Conservation (phyloP, 352 stramenopile species). For the Globisporangium spiculum region DNA sequence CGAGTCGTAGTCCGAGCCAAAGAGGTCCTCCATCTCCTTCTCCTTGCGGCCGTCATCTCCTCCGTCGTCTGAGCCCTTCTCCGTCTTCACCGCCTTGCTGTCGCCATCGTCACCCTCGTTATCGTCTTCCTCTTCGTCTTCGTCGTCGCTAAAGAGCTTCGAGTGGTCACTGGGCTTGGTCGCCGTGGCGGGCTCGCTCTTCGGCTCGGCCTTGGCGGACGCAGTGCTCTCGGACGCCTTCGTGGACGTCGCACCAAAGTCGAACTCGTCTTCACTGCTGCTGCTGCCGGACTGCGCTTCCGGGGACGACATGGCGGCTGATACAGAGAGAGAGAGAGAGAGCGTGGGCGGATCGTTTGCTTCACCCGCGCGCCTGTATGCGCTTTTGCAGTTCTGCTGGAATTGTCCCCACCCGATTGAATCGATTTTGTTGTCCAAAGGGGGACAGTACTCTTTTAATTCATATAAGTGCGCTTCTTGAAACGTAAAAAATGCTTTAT, state of each 20-base stretch:
- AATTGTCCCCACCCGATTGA: neutral
- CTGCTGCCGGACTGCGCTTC: slow-evolving; percentile 54
- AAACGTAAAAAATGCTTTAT: too few species aligned
- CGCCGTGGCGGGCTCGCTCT: slow-evolving; percentile 6
- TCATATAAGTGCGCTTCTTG: neutral
- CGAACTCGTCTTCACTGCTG: slow-evolving; percentile 80
- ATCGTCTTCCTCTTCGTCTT: slow-evolving; percentile 49
- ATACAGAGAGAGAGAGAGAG: slow-evolving; percentile 2
- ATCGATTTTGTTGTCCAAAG: neutral
- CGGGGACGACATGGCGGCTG: slow-evolving; percentile 67
- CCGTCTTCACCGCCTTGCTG: slow-evolving; percentile 21
- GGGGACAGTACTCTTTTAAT: neutral
- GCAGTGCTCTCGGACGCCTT: slow-evolving; percentile 18
- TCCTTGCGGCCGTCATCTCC: slow-evolving; percentile 44
- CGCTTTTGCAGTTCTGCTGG: neutral
- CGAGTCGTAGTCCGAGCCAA: slow-evolving; percentile 87
- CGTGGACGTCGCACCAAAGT: slow-evolving; percentile 38
- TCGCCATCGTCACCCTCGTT: slow-evolving; percentile 17
- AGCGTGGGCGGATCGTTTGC: neutral
- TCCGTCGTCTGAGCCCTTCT: slow-evolving; percentile 28
- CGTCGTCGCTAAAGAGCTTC: slow-evolving; percentile 74
- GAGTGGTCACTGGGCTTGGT: slow-evolving; percentile 26
- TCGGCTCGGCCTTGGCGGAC: slow-evolving; percentile 15
- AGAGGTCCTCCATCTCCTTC: slow-evolving; percentile 88
- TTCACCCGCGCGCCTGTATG: neutral